These are phyloP conservation scores for Carnegiea gigantea DNA, from an alignment of 179 eudicot species.

Conservation along the genomic window DNA sequence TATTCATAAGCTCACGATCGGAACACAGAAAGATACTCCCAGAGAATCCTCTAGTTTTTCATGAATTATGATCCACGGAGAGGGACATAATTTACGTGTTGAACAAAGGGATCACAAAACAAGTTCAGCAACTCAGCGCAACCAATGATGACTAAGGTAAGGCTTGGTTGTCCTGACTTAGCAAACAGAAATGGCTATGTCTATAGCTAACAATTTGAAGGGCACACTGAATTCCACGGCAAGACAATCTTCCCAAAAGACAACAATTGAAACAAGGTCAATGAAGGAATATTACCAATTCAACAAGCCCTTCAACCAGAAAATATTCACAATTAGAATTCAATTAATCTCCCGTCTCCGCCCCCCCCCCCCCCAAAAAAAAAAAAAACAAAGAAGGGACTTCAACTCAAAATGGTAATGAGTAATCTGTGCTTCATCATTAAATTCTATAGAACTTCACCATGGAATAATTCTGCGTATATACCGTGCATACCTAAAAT, in stretches of 20 bases:
- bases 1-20: neutral
- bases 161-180: neutral
- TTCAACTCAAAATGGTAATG: neutral
- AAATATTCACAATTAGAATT: neutral
- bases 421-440: neutral
- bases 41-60: neutral
- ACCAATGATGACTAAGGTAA: neutral
- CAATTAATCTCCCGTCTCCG: no score
- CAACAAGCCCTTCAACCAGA: neutral
- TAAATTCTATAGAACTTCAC: no score
- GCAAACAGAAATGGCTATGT: neutral
- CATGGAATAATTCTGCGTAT: neutral
- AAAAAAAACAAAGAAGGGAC: no score
- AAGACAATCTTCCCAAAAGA: no score
- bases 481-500: neutral
- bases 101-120: neutral
- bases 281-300: neutral
- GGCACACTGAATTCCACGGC: no score
- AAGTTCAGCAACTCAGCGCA: neutral
- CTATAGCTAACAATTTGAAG: no score
- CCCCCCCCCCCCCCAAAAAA: no score
- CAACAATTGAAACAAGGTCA: no score
- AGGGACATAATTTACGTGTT: neutral
- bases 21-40: neutral
- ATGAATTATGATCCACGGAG: neutral